A percentile compares a stretch with the other conserved stretches of the same genome.
Evolutionary conservation across 108 stramenopile genomes (phyloP).

Genomic region (Craspedostauros australis): DNA sequence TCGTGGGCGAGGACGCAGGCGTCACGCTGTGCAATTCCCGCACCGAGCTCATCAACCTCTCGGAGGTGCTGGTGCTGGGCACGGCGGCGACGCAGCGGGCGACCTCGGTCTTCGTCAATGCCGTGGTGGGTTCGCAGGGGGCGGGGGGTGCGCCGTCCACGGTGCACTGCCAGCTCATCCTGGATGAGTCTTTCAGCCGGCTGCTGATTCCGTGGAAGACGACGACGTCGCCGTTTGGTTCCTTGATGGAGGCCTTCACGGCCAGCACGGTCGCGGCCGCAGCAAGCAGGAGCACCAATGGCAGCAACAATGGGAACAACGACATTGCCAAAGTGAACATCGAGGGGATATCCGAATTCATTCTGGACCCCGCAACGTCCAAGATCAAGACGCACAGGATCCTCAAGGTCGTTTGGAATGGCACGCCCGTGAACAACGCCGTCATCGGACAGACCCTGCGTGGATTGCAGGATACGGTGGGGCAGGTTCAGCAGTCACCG

Average conservation of each 20-base stretch:
- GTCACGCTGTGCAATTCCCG: slow-evolving; percentile 7
- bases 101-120: slow-evolving; percentile 6
- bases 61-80: slow-evolving; percentile 21
- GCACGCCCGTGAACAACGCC: slow-evolving; percentile 13
- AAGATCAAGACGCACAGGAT: slow-evolving; percentile 3
- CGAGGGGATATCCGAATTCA: slow-evolving; percentile 13
- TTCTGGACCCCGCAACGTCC: not conserved
- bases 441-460: slow-evolving; percentile 13
- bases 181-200: slow-evolving; percentile 6
- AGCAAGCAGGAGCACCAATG: no score
- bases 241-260: no score
- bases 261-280: no score
- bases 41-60: slow-evolving; percentile 19
- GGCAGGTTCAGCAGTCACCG: slow-evolving; percentile 14
- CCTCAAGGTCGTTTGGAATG: slow-evolving; percentile 11
- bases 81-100: slow-evolving; percentile 16
- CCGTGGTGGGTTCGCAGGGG: no score
- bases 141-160: not conserved
- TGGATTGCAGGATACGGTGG: slow-evolving; percentile 10
- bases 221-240: slow-evolving; percentile 3
- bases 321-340: no score
- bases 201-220: slow-evolving; percentile 19
- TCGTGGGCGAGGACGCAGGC: not conserved
- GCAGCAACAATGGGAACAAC: no score
- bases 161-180: slow-evolving; percentile 7